These are phyloP conservation scores for Trametopsis cervina DNA, from an alignment of 768 basidiomycete species.

Conservation along the genomic window DNA sequence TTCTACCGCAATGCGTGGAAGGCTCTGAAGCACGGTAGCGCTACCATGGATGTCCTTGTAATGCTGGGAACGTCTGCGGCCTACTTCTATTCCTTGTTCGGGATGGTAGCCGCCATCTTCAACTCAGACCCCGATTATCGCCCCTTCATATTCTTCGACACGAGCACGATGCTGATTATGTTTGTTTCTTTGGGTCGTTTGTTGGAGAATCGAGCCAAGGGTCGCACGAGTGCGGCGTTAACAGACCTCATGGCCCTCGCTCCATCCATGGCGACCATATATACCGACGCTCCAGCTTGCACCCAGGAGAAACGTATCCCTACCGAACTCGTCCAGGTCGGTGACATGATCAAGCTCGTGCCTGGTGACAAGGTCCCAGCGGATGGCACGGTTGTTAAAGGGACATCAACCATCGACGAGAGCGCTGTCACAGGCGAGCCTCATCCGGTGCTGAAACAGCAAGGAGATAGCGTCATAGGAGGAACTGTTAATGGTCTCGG, in stretches of 20 bases:
- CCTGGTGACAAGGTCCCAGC: constrained; percentile 97
- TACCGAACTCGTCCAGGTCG: constrained; percentile 91
- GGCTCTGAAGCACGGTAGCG: constrained; percentile 78
- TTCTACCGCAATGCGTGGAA: constrained; percentile 92
- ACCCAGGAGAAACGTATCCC: constrained; percentile 85
- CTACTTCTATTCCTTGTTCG: constrained; percentile 79
- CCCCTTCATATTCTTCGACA: constrained; percentile 94
- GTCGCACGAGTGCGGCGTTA: constrained; percentile 92
- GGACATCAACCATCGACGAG: constrained; percentile 88
- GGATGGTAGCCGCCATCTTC: constrained; percentile 60
- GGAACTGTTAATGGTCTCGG: constrained; percentile 96
- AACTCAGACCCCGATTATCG: constrained; percentile 60
- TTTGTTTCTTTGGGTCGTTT: constrained; percentile 95
- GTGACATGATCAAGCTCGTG: constrained; percentile 88
- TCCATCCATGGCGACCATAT: constrained; percentile 94
- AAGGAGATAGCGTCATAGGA: constrained; percentile 85
- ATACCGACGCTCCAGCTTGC: constrained; percentile 76
- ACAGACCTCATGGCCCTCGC: constrained; percentile 95
- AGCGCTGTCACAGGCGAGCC: constrained; percentile 96
- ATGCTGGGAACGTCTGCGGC: constrained; percentile 93
- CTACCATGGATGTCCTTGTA: constrained; percentile 98
- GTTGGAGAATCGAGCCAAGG: constrained; percentile 95
- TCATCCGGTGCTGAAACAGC: constrained; percentile 76
- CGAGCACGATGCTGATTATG: constrained; percentile 96
- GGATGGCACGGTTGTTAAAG: constrained; percentile 84